Conservation (phyloP, 192 early-diverging fungal genomes). For the Lunasporangiospora selenospora region DNA sequence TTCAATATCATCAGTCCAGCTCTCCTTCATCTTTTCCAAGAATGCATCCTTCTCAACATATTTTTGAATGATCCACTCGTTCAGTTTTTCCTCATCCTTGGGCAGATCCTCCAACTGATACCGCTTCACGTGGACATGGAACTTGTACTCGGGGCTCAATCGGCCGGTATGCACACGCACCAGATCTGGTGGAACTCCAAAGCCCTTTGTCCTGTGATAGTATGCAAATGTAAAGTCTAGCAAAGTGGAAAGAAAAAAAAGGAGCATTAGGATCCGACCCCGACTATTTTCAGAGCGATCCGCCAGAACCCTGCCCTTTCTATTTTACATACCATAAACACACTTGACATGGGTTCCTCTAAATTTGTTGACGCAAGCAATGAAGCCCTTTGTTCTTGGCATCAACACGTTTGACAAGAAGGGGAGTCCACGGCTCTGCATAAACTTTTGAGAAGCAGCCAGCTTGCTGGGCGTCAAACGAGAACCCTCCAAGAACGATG, state of each 20-base stretch:
- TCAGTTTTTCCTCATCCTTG: slow-evolving; percentile 71
- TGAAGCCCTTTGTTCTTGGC: slow-evolving; percentile 64
- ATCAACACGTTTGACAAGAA: slow-evolving; percentile 56
- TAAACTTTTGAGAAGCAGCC: slow-evolving; percentile 56
- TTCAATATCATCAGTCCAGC: slow-evolving; percentile 55
- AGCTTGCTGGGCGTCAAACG: slow-evolving; percentile 58
- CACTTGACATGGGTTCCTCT: slow-evolving; percentile 60
- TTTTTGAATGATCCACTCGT: slow-evolving; percentile 74
- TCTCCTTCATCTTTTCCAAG: slow-evolving; percentile 64
- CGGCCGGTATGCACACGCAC: slow-evolving; percentile 53
- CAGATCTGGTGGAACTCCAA: slow-evolving; percentile 59
- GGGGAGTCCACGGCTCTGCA: slow-evolving; percentile 50
- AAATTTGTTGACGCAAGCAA: slow-evolving; percentile 59
- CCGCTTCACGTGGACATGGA: slow-evolving; percentile 85
- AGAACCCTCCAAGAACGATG: slow-evolving; percentile 64
- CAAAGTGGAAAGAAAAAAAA: neutral
- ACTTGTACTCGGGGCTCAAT: slow-evolving; percentile 60
- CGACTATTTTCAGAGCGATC: neutral
- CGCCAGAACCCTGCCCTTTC: no score
- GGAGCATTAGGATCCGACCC: neutral
- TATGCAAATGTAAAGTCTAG: slow-evolving; percentile 62
- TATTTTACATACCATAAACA: slow-evolving; percentile 65
- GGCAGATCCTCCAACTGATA: slow-evolving; percentile 75
- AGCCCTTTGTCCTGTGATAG: slow-evolving; percentile 49
- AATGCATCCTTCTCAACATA: slow-evolving; percentile 90